A percentile compares a stretch with the other conserved stretches of the same genome.
These are phyloP conservation scores for Plicaturopsis crispa DNA, from an alignment of 768 basidiomycete species.

Conservation along the genomic window DNA sequence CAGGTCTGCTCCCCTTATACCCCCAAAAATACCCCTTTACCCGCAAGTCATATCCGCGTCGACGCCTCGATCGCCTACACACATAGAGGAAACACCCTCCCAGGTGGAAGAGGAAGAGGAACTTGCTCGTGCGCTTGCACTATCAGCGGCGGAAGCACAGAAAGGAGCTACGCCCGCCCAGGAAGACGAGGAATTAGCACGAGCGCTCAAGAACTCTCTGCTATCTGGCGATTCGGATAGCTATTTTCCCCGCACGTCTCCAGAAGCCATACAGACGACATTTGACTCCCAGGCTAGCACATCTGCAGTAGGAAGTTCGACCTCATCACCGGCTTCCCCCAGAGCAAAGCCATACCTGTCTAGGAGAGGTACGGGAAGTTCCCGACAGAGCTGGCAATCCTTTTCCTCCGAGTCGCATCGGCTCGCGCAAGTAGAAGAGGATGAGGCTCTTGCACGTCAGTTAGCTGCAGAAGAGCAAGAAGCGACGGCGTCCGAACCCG, in stretches of 20 bases:
- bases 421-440: conserved; percentile 8
- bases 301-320: too few species aligned
- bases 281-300: too few species aligned
- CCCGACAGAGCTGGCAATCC: too few species aligned
- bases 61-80: conserved; percentile 12
- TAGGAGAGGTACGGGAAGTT: neutral
- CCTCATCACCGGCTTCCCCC: too few species aligned
- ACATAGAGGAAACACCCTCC: conserved; percentile 9
- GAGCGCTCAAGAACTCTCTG: conserved; percentile 52
- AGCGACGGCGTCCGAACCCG: conserved; percentile 1
- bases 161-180: conserved; percentile 8
- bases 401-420: too few species aligned
- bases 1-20: conserved; percentile 6
- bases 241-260: too few species aligned
- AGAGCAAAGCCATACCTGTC: neutral
- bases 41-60: conserved; percentile 20
- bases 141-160: conserved; percentile 29
- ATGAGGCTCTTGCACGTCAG: conserved; percentile 20
- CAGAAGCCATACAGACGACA: too few species aligned
- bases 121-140: conserved; percentile 38
- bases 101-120: conserved; percentile 36
- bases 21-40: conserved; percentile 22
- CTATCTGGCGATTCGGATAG: too few species aligned
- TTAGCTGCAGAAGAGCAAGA: conserved; percentile 14
- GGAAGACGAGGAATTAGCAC: conserved; percentile 63